A percentile compares a stretch with the other conserved stretches of the same genome.
Evolutionary conservation across 2,329 filamentous ascomycete genomes (phyloP).

Genomic region (Tothia fuscella): DNA sequence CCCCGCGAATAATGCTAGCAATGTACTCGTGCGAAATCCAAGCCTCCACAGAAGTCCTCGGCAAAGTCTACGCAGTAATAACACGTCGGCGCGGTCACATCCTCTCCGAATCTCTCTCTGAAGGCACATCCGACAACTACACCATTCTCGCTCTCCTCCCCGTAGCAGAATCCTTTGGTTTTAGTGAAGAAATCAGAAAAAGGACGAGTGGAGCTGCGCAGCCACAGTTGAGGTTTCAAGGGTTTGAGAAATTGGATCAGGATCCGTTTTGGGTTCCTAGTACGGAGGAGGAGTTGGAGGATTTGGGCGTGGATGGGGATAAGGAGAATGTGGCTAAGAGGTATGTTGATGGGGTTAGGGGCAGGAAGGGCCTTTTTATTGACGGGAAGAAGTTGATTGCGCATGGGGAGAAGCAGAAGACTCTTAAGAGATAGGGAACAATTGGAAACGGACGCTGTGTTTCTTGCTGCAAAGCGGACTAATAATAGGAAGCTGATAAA

Average conservation of each 20-base stretch:
- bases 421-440: conserved; percentile 39
- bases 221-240: conserved; percentile 85
- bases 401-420: conserved; percentile 88
- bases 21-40: conserved; percentile 94
- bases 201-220: conserved; percentile 80
- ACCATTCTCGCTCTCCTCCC: conserved; percentile 81
- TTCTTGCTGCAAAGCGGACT: too few relatives aligned
- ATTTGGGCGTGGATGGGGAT: conserved; percentile 87
- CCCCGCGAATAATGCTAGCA: conserved; percentile 81
- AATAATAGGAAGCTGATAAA: too few relatives aligned
- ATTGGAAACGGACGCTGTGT: too few relatives aligned
- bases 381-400: conserved; percentile 58
- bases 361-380: conserved; percentile 78
- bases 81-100: conserved; percentile 84
- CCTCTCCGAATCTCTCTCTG: conserved; percentile 80
- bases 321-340: conserved; percentile 90
- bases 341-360: conserved; percentile 84
- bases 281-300: conserved; percentile 92
- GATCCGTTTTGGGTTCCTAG: conserved; percentile 97
- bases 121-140: conserved; percentile 95
- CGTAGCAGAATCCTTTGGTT: conserved; percentile 91
- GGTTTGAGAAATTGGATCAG: conserved; percentile 49
- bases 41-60: conserved; percentile 64
- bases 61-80: conserved; percentile 94
- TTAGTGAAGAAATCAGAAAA: conserved; percentile 93